Conservation (phyloP, 495 filamentous ascomycete species). For the Talaromyces liani region DNA sequence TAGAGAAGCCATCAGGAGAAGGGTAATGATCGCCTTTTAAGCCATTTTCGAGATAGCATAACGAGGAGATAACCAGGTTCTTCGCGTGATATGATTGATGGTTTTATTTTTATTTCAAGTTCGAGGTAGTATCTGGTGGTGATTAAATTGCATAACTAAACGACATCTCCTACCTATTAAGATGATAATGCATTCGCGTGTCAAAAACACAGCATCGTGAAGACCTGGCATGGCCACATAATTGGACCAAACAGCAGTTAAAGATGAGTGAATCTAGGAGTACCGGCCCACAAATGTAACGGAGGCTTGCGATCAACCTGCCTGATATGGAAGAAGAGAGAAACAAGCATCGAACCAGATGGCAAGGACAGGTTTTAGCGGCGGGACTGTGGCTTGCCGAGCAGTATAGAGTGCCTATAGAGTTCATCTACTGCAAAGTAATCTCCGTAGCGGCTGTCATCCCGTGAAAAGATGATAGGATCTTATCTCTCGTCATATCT, state of each 20-base stretch:
- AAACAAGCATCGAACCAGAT: not conserved
- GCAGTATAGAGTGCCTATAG: not conserved
- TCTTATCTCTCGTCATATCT: not conserved
- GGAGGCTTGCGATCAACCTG: not conserved
- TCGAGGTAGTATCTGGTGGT: not conserved
- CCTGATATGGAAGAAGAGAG: not conserved
- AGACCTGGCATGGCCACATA: not conserved
- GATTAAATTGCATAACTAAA: not conserved
- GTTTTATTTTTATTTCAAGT: not conserved
- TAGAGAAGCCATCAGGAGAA: not conserved
- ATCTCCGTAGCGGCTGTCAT: not conserved
- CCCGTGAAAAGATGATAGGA: constrained; percentile 2
- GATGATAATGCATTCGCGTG: not conserved
- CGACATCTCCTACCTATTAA: not conserved
- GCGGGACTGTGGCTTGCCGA: not conserved
- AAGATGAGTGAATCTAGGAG: not conserved
- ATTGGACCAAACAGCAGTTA: not conserved
- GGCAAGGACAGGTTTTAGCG: not conserved
- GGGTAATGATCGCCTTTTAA: not conserved
- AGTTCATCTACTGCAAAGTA: not conserved
- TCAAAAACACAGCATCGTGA: not conserved
- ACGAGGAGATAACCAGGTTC: not conserved
- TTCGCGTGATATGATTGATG: not conserved
- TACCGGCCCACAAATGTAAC: not conserved
- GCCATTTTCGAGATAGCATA: not conserved